Evolutionary conservation across 1,284 basidiomycete genomes (phyloP).

Genomic region (Pisolithus thermaeus): DNA sequence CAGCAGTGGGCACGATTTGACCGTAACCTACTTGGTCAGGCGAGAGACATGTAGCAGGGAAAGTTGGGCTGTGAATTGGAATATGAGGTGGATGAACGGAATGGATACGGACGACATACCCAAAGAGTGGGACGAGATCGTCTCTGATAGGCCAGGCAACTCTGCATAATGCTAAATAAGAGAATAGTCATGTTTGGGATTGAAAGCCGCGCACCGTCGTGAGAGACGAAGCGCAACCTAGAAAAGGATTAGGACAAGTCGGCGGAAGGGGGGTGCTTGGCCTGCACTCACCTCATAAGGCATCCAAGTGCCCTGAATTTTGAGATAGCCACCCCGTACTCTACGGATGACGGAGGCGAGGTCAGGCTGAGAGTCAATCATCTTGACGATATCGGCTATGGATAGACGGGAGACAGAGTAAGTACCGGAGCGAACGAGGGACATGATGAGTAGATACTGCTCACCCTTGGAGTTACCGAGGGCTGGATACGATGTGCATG

Average conservation of each 20-base stretch:
- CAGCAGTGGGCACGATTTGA: slow-evolving; percentile 60
- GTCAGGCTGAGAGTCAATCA: slow-evolving; percentile 84
- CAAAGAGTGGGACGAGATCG: slow-evolving; percentile 77
- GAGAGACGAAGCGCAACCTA: slow-evolving; percentile 70
- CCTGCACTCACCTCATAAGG: slow-evolving; percentile 63
- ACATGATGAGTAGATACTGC: slow-evolving; percentile 12
- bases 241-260: slow-evolving; percentile 16
- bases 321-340: slow-evolving; percentile 80
- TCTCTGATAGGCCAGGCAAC: slow-evolving; percentile 87
- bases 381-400: slow-evolving; percentile 81
- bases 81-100: slow-evolving; percentile 6
- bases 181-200: slow-evolving; percentile 11
- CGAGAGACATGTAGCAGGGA: slow-evolving; percentile 71
- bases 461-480: slow-evolving; percentile 80
- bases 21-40: slow-evolving; percentile 80
- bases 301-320: slow-evolving; percentile 89
- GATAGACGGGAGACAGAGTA: slow-evolving; percentile 11
- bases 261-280: slow-evolving; percentile 7
- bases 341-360: slow-evolving; percentile 73
- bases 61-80: slow-evolving; percentile 47
- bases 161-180: slow-evolving; percentile 34
- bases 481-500: slow-evolving; percentile 39
- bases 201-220: slow-evolving; percentile 50
- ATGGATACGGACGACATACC: slow-evolving; percentile 39
- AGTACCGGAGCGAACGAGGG: background rate